phyloP scores from a whole-genome alignment of 2,329 filamentous ascomycete genomes.

The Zasmidium citrigriseum region DNA sequence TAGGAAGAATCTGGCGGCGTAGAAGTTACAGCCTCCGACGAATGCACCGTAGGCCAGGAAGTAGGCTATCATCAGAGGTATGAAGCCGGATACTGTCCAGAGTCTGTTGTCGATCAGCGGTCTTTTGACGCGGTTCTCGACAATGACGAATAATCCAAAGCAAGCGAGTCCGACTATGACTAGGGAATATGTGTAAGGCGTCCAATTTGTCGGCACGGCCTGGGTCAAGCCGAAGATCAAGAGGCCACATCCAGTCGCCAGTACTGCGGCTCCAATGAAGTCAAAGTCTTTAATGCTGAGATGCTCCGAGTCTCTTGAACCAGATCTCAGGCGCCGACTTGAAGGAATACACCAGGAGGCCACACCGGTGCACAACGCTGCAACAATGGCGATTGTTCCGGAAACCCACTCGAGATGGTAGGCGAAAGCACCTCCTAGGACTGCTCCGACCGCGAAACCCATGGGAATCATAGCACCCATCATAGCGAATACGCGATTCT shows the following conservation, averaged over 20 bases:
- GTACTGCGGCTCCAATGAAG: neutral
- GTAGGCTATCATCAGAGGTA: neutral
- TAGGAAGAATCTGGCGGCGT: neutral
- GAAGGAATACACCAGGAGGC: neutral
- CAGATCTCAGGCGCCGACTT: neutral
- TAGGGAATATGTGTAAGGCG: neutral
- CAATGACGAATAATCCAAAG: neutral
- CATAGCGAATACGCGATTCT: neutral
- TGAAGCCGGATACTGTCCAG: neutral
- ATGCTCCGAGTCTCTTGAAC: neutral
- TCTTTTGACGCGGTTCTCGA: neutral
- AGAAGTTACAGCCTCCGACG: slow-evolving; percentile 1
- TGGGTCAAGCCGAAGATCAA: neutral
- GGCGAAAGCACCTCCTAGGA: neutral
- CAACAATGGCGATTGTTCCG: neutral
- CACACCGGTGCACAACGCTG: neutral
- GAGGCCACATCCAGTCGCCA: neutral
- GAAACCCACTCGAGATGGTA: neutral
- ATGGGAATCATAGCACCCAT: neutral
- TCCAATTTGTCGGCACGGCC: neutral
- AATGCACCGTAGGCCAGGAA: neutral
- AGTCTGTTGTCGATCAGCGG: neutral
- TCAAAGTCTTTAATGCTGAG: neutral
- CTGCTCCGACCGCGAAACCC: neutral
- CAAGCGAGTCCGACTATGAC: neutral